Evolutionary conservation across 75 land plant genomes (phyloP), one percentile per base, ranked within the genome.

Genomic region (Ceratopteris richardii): DNA sequence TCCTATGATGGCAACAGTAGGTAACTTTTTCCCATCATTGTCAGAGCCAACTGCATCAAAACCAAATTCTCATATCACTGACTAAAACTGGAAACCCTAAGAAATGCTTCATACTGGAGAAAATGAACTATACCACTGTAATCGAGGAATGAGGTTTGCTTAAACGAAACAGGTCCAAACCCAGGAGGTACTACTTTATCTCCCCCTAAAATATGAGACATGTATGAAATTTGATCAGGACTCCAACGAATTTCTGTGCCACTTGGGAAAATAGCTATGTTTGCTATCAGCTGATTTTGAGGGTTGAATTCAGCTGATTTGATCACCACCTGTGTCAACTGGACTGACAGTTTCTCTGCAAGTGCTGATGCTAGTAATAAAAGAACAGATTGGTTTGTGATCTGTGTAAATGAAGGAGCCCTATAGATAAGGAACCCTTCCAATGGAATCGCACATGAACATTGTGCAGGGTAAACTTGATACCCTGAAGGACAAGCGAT

Each of bases 401-500:
- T 5, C 4, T 5, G 3, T 46, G 14, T 5, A 14, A 46, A 46
- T 14, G n/a, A 2, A 14, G 48, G 48, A 7, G 48, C 48, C 17
- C 48, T 5, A 14, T 46, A 46, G 48, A 17, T 46, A 17, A 46
- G 21, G 48, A n/a, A 2, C 4, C 48, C 48, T n/a, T 20, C 4
- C 14, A 7, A 46, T 7, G 48, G 48, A 14, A 46, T 14, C 17
- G 48, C 48, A 46, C 48, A 46, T 17, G 48, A 5, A 17, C 48
- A 46, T 3, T 46, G 21, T 7, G 21, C 48, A 4, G 48, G 48
- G 21, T 46, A 7, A 7, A 20, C 48, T 20, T n/a, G n/a, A 20
- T 46, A 46, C 17, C 48, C 48, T 46, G 48, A 46, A 14, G 48
- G 48, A 46, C 48, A 46, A 46, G 48, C 17, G 14, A 2, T 46